Evolutionary conservation across 345 rosid genomes (phyloP).

Genomic region (Erucastrum elatum): DNA sequence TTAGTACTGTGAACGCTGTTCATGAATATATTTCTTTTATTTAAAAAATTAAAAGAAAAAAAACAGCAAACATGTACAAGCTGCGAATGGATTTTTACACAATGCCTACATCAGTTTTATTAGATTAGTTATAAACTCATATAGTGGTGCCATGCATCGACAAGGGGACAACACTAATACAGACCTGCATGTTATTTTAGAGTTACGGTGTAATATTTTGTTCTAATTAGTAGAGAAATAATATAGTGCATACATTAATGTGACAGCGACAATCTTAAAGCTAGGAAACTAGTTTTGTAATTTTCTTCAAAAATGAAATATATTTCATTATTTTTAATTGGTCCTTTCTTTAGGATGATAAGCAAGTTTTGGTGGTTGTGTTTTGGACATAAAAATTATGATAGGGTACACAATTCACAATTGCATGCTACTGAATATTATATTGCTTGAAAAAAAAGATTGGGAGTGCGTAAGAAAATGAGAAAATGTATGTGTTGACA

Average conservation of each 20-base stretch:
- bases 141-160: neutral
- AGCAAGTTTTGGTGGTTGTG: slow-evolving; percentile 12
- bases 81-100: neutral
- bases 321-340: neutral
- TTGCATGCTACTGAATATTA: neutral
- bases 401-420: neutral
- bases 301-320: neutral
- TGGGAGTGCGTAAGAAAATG: neutral
- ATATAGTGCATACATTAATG: neutral
- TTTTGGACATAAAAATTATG: slow-evolving; percentile 14
- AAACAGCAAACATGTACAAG: neutral
- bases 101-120: neutral
- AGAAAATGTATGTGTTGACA: slow-evolving; percentile 19
- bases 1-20: neutral
- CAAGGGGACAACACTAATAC: neutral
- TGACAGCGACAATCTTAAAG: neutral
- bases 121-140: neutral
- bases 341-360: neutral
- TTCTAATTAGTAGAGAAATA: neutral
- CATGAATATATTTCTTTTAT: neutral
- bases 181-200: neutral
- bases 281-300: neutral
- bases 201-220: neutral
- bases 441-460: neutral
- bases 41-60: neutral